These are phyloP conservation scores for Scleromitrula shiraiana DNA, from an alignment of 2,329 filamentous ascomycete species.

Conservation along the genomic window DNA sequence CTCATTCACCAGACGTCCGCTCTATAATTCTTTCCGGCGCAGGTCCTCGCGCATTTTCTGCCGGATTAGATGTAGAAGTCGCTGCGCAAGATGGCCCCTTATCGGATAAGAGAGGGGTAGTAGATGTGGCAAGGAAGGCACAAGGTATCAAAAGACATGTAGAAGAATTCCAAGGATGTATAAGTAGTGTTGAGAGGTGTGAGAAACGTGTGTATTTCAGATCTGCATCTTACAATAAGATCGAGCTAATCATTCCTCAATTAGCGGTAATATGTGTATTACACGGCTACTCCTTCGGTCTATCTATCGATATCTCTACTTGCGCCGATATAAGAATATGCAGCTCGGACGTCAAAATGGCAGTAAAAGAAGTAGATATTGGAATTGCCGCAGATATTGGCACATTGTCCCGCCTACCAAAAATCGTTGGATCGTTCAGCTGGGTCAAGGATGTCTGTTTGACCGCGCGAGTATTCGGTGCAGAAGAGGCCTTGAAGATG, in stretches of 20 bases:
- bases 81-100: conserved; percentile 47
- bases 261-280: conserved; percentile 72
- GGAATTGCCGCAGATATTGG: conserved; percentile 74
- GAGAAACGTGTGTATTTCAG: conserved; percentile 62
- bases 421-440: conserved; percentile 59
- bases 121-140: conserved; percentile 59
- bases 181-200: conserved; percentile 72
- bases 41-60: conserved; percentile 76
- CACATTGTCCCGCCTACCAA: conserved; percentile 64
- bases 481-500: conserved; percentile 59
- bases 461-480: conserved; percentile 60
- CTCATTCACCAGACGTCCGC: conserved; percentile 63
- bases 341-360: conserved; percentile 50
- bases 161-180: conserved; percentile 69
- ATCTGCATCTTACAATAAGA: not conserved
- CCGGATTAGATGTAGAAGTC: conserved; percentile 75
- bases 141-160: conserved; percentile 59
- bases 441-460: conserved; percentile 77
- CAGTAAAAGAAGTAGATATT: conserved; percentile 78
- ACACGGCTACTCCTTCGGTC: conserved; percentile 69
- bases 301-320: conserved; percentile 67
- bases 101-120: conserved; percentile 16
- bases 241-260: not conserved
- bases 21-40: conserved; percentile 72
- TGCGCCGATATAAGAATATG: conserved; percentile 65